phyloP scores from a whole-genome alignment of 163 green algal genomes.

The Prototheca wickerhamii region DNA sequence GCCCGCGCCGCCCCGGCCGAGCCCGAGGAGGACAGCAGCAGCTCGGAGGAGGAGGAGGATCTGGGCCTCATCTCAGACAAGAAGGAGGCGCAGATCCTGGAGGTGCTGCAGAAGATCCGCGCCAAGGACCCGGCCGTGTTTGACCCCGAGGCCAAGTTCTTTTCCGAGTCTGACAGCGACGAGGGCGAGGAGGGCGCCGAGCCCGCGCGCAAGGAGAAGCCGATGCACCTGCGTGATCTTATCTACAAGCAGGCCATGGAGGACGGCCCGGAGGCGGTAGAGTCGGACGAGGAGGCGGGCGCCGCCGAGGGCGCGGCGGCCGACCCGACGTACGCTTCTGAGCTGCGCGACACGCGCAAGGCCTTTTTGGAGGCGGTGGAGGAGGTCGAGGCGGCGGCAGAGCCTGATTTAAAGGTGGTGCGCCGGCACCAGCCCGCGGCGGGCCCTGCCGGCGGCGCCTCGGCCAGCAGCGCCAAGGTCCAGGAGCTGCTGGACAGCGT shows the following conservation, averaged over 20 bases:
- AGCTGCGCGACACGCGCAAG: too few species aligned
- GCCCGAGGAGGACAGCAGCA: constrained; percentile 14
- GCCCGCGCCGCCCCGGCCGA: not conserved
- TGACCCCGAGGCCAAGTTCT: constrained; percentile 48
- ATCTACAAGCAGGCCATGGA: constrained; percentile 48
- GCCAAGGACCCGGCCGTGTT: constrained; percentile 55
- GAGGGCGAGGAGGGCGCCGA: constrained; percentile 19
- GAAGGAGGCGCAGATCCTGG: constrained; percentile 44
- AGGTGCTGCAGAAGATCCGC: constrained; percentile 50
- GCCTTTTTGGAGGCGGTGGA: not conserved
- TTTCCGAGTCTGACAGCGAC: constrained; percentile 26
- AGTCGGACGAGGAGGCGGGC: constrained; percentile 1
- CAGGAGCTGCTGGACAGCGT: constrained; percentile 51
- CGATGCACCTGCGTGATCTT: constrained; percentile 64
- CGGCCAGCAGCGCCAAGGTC: constrained; percentile 1
- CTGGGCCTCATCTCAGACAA: constrained; percentile 15
- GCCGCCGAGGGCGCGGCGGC: not conserved
- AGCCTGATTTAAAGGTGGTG: not conserved
- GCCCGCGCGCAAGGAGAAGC: constrained; percentile 31
- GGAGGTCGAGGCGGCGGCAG: constrained; percentile 3
- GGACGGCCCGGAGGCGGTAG: not conserved
- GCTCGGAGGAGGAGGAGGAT: constrained; percentile 11
- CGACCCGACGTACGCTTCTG: constrained; percentile 7
- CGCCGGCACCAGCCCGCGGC: not conserved
- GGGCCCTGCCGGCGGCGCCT: not conserved